Percentiles rank a stretch among this genome's conserved stretches.
Evolutionary conservation across 1,284 basidiomycete genomes (phyloP).

Genomic region (Chalciporus sp.): DNA sequence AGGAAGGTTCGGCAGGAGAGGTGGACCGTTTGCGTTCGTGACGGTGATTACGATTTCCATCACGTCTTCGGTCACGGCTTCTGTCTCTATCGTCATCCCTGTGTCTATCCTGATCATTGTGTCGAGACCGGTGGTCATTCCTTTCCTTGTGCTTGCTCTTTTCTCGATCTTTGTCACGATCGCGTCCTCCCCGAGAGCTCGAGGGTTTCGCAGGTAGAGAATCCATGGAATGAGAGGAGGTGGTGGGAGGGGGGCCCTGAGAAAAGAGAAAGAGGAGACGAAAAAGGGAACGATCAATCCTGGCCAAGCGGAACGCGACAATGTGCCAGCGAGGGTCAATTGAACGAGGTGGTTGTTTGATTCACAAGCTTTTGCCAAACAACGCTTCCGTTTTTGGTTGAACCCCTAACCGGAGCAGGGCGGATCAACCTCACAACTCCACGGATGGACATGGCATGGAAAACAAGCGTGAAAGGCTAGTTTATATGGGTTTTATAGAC

Average conservation of each 20-base stretch:
- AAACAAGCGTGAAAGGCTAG: no score
- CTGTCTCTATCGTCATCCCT: neutral
- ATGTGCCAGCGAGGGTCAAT: neutral
- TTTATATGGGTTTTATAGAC: no score
- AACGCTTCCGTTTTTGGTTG: constrained; percentile 6
- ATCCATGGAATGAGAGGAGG: constrained; percentile 20
- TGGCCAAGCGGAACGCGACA: neutral
- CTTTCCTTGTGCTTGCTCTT: constrained; percentile 11
- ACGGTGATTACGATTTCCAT: neutral
- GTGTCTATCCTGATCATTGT: constrained; percentile 1
- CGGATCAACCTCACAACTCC: no score
- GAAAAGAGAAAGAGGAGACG: neutral
- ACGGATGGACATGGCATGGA: no score
- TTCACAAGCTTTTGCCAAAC: constrained; percentile 32
- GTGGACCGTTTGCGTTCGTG: constrained; percentile 11
- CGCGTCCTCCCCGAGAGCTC: constrained; percentile 11
- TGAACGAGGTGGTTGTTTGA: constrained; percentile 26
- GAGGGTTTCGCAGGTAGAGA: constrained; percentile 24
- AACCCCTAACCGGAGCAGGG: neutral
- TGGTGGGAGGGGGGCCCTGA: neutral
- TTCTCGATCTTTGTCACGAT: constrained; percentile 16
- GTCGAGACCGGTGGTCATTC: constrained; percentile 13
- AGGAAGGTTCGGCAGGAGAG: constrained; percentile 12
- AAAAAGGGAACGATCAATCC: neutral
- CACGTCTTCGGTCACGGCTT: neutral